phyloP scores from a whole-genome alignment of 148 eudicot species.

The Polygonum maritimum region DNA sequence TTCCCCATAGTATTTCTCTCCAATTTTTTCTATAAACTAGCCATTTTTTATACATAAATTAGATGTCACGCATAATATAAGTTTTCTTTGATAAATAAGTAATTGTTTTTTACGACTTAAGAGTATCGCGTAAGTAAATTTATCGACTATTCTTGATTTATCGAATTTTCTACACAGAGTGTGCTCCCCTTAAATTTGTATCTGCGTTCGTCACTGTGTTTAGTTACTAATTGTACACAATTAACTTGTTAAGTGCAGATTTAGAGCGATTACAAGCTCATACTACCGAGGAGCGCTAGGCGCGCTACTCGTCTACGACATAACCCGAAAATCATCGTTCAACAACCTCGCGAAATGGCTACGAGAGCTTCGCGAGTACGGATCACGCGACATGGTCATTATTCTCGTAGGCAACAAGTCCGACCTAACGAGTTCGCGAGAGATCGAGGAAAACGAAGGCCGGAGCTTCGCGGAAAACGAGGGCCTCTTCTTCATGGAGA shows the following conservation, averaged over 20 bases:
- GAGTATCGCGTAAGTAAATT: no score
- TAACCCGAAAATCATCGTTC: neutral
- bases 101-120: no score
- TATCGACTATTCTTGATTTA: no score
- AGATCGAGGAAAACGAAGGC: conserved; percentile 11
- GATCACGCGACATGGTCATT: conserved; percentile 15
- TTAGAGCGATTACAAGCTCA: conserved; percentile 10
- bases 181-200: no score
- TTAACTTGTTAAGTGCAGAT: neutral
- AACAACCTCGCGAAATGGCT: neutral
- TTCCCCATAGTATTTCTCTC: no score
- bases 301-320: conserved; percentile 6
- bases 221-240: no score
- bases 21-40: no score
- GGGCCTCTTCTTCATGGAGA: conserved; percentile 11
- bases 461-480: neutral
- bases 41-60: no score
- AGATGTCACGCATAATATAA: no score
- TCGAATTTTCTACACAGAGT: no score
- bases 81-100: no score
- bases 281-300: conserved; percentile 11
- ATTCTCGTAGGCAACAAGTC: conserved; percentile 20
- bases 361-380: conserved; percentile 9
- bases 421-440: conserved; percentile 10
- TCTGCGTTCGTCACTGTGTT: no score